These are phyloP conservation scores for Aspergillus texensis DNA, from an alignment of 2,329 filamentous ascomycete species.

Conservation along the genomic window DNA sequence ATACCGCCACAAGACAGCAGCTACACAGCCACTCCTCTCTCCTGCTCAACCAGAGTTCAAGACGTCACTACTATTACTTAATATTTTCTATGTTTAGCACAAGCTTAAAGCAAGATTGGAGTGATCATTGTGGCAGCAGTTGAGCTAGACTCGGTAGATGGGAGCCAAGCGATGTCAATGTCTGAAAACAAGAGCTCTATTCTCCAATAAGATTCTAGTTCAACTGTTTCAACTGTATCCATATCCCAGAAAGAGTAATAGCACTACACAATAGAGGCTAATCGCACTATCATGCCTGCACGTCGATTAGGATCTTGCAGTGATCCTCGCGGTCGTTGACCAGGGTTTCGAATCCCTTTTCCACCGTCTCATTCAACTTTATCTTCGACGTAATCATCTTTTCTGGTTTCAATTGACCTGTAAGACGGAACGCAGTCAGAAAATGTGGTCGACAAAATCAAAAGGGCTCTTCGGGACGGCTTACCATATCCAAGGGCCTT, in stretches of 20 bases:
- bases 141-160: not conserved
- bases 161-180: no score
- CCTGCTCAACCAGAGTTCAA: not conserved
- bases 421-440: not conserved
- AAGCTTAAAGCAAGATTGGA: not conserved
- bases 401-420: conserved; percentile 54
- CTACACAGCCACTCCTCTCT: not conserved
- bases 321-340: conserved; percentile 63
- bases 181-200: not conserved
- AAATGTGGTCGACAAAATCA: not conserved
- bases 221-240: not conserved
- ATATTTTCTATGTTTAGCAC: not conserved
- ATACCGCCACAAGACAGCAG: no score
- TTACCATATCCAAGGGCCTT: conserved; percentile 44
- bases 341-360: conserved; percentile 59
- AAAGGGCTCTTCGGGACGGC: not conserved
- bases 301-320: conserved; percentile 58
- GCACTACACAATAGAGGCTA: not conserved
- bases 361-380: conserved; percentile 57
- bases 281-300: conserved; percentile 12
- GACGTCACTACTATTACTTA: not conserved
- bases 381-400: conserved; percentile 65
- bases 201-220: not conserved
- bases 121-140: not conserved
- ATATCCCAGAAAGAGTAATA: not conserved